Percentiles rank a stretch among this genome's conserved stretches.
These are phyloP conservation scores for Heliophila coronopifolia DNA, from an alignment of 441 rosid species.

Conservation along the genomic window DNA sequence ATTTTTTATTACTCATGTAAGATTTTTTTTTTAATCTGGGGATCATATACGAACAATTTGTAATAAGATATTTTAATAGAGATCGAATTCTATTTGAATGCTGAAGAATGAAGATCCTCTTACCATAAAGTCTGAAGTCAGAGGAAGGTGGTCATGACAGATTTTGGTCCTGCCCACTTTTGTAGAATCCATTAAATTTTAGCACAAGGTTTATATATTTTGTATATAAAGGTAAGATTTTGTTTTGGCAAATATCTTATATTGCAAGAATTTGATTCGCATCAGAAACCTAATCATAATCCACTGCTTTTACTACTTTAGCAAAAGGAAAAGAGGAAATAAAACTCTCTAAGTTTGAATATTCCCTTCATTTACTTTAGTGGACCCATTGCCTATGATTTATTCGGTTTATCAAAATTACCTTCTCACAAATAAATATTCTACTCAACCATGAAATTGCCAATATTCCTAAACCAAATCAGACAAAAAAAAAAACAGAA, in stretches of 20 bases:
- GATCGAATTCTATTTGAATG: neutral
- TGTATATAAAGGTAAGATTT: neutral
- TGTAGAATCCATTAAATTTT: slow-evolving; percentile 13
- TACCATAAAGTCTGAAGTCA: too few species aligned
- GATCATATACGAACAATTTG: slow-evolving; percentile 1
- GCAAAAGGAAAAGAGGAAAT: slow-evolving; percentile 2
- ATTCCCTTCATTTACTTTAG: neutral
- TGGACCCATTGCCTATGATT: neutral
- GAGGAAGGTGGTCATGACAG: too few species aligned
- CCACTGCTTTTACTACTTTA: slow-evolving; percentile 18
- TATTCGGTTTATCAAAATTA: neutral
- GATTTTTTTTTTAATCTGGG: slow-evolving; percentile 12
- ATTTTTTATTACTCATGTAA: slow-evolving; percentile 5
- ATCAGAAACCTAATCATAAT: neutral
- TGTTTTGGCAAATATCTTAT: too few species aligned
- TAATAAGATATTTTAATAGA: slow-evolving; percentile 13
- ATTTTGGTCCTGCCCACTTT: slow-evolving; percentile 28
- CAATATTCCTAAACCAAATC: neutral
- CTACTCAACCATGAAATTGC: neutral
- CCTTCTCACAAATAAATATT: neutral
- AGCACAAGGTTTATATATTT: neutral
- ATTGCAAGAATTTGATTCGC: slow-evolving; percentile 14
- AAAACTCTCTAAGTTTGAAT: slow-evolving; percentile 6
- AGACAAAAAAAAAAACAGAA: neutral
- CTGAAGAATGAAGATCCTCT: slow-evolving; percentile 10